Conservation (phyloP, 805 yeast species). For the Metschnikowia drakensbergensis region DNA sequence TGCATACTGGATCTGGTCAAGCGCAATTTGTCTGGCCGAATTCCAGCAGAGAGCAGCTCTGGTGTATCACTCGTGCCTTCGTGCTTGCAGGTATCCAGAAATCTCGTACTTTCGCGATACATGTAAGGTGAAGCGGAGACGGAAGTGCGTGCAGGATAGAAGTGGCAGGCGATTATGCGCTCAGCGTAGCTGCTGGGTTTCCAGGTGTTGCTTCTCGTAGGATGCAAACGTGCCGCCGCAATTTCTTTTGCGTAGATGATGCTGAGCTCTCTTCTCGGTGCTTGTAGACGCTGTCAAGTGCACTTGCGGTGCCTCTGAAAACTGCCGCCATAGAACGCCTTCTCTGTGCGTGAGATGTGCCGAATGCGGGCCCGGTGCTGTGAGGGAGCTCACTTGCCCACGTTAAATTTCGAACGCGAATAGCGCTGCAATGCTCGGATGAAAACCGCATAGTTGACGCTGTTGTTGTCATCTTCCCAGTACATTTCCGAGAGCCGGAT, state of each 20-base stretch:
- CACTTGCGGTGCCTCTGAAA: no score
- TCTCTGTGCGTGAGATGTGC: neutral
- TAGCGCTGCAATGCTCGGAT: conserved; percentile 71
- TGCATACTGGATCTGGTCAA: no score
- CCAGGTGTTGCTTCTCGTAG: no score
- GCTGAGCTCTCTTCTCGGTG: neutral
- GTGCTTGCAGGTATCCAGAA: neutral
- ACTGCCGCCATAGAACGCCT: no score
- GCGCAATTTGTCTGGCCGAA: no score
- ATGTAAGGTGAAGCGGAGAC: neutral
- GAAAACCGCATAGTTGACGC: conserved; percentile 79
- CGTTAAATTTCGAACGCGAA: conserved; percentile 78
- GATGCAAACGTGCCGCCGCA: no score
- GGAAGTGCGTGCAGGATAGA: neutral
- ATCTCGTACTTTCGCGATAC: neutral
- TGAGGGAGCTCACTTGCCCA: conserved; percentile 58
- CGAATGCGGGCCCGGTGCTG: neutral
- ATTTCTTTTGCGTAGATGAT: neutral
- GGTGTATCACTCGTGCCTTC: neutral
- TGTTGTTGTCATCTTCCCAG: conserved; percentile 83
- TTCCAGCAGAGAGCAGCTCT: no score
- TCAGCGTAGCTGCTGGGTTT: neutral
- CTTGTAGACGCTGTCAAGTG: no score
- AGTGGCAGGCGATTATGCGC: neutral
- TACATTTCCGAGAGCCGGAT: conserved; percentile 84